Evolutionary conservation across 1,284 basidiomycete genomes (phyloP), one percentile per base, ranked within the genome.

Genomic region (Pterula multifida): DNA sequence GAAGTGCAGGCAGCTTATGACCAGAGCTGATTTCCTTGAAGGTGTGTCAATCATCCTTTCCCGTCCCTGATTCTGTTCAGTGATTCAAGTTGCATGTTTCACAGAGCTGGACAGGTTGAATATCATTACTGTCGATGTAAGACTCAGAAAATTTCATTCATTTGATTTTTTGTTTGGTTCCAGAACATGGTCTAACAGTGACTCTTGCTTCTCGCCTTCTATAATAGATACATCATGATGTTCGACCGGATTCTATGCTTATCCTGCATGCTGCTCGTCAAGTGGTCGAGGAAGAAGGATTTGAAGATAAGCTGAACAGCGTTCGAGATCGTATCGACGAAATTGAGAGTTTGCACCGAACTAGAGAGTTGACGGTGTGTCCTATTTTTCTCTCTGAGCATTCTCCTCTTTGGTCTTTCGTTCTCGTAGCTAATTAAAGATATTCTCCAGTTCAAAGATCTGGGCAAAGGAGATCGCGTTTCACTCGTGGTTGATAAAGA

Each of bases 1-100:
- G 67, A 69, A 69, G 57, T 83, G 79, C 61, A 68, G 79, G 32
- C 78, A 85, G 60, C 81, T 91, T 49, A 90, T 89, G 88, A 90
- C 87, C 0, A 69, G 88, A 25, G 69, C 86, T 2, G 89, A 90
- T 63, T 91, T 87, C 60, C 65, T 91, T 54, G 83, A 85, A 62
- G 76, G 79, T 83, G 47, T 19, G 67, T 55, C n/a, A n/a, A n/a
- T n/a, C n/a, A n/a, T n/a, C n/a, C n/a, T n/a, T n/a, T n/a, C n/a
- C n/a, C n/a, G n/a, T n/a, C n/a, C n/a, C n/a, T n/a, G n/a, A n/a
- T n/a, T n/a, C n/a, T n/a, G n/a, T n/a, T n/a, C n/a, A n/a, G n/a
- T n/a, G n/a, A n/a, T n/a, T n/a, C n/a, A n/a, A n/a, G n/a, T 26
- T 58, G 36, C 49, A 51, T 52, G 12, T n/a, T 32, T n/a, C 3